Evolutionary conservation across 345 rosid species (phyloP).

Genomic region (Citrus glauca): DNA sequence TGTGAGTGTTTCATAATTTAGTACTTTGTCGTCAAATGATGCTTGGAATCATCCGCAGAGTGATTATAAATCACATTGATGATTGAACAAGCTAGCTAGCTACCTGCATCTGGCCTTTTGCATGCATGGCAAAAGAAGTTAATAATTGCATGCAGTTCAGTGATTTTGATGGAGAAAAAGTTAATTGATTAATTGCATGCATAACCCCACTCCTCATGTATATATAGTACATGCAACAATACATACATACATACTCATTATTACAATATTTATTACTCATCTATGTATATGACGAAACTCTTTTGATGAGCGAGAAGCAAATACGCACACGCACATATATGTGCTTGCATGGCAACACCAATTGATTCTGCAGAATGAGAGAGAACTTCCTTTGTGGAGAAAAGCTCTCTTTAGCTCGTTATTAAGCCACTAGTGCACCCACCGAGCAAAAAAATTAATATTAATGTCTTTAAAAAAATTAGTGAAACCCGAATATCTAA

Average conservation of each 20-base stretch:
- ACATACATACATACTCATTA: background rate
- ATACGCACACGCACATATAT: too few relatives aligned
- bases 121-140: constrained; percentile 9
- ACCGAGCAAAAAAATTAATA: too few relatives aligned
- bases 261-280: background rate
- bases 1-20: background rate
- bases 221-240: background rate
- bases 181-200: background rate
- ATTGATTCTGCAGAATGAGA: too few relatives aligned
- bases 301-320: background rate
- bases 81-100: background rate
- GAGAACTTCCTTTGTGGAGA: too few relatives aligned
- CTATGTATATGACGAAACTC: background rate
- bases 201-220: background rate
- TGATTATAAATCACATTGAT: constrained; percentile 1
- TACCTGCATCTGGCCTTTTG: background rate
- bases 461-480: too few relatives aligned
- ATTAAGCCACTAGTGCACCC: too few relatives aligned
- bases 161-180: background rate
- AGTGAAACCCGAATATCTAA: too few relatives aligned
- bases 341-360: too few relatives aligned
- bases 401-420: too few relatives aligned
- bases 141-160: constrained; percentile 6
- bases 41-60: constrained; percentile 6
- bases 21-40: constrained; percentile 10